Base-by-base conservation (phyloP, 2,329 filamentous ascomycete species). In the Paraconiothyrium brasiliense region DNA sequence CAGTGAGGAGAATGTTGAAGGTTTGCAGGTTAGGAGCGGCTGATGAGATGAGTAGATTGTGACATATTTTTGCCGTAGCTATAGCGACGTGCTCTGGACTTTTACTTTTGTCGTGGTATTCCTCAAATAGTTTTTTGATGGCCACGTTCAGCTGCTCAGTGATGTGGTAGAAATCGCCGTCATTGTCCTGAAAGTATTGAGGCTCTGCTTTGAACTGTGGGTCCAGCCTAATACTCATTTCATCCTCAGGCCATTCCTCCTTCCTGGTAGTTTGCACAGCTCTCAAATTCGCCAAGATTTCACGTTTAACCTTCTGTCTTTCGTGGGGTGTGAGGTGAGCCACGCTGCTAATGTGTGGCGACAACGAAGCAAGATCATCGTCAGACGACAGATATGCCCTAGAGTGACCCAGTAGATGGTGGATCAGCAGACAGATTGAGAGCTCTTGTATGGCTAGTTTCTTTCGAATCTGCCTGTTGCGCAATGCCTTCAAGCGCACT, bases 1-100 rank as follows among this genome's bases (percentile, higher is more conserved):
- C 86, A n/a, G 86, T 75, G 2, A 94, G 84, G 30, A 95, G 82
- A 13, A 85, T 84, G 71, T 93, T 93, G 79, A 89, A 92, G 3
- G 89, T 92, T 65, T 88, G 83, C 39, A 91, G 84, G 63, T 87
- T 87, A 0, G 91, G 90, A 0, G 88, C 85, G 20, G 86, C 81
- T 1, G 84, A 75, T 2, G 87, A 88, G 3, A 87, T 80, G 16
- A 92, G 82, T 3, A 95, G 79, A 71, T 92, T 92, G 76, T 89
- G 89, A 61, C 82, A 84, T 20, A 87, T 77, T 58, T 72, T 76
- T 30, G 69, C 67, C 4, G 73, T 54, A 9, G 67, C 61, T n/a
- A 67, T n/a, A 20, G 67, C 64, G 10, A 44, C 32, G 10, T n/a
- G 14, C 32, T 52, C 14, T 1, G 49, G 48, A 4, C n/a, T 35